A percentile compares a stretch with the other conserved stretches of the same genome.
phyloP scores from a whole-genome alignment of 164 flowering plant genomes.

The Sextonia rubra region DNA sequence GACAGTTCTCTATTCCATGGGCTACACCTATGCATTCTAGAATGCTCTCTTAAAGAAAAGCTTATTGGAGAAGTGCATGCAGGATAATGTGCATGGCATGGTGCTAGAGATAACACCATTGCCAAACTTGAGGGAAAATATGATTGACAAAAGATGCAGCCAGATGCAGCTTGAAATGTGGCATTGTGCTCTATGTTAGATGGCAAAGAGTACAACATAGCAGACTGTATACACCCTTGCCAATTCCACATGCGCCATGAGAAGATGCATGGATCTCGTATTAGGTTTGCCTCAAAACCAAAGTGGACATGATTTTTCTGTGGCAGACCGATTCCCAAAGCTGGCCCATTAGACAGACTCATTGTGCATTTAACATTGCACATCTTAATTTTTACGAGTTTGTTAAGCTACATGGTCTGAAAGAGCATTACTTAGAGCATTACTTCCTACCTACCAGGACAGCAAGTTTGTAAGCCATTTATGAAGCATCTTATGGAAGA shows the following conservation, averaged over 20 bases:
- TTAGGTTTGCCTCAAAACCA: background rate
- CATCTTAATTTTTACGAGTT: background rate
- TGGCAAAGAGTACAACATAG: background rate
- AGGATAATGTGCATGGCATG: too few species aligned
- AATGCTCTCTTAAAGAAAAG: too few species aligned
- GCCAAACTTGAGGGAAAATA: background rate
- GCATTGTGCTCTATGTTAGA: background rate
- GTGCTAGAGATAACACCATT: too few species aligned
- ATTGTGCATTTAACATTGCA: background rate
- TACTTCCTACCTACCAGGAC: background rate
- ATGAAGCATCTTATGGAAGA: background rate
- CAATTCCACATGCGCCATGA: background rate
- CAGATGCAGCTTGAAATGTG: background rate
- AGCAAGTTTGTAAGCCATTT: background rate
- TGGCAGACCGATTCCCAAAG: slow-evolving; percentile 2
- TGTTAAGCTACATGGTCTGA: background rate
- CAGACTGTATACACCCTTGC: too few species aligned
- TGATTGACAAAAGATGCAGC: background rate
- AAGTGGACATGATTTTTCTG: background rate
- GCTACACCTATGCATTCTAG: too few species aligned
- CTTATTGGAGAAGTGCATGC: too few species aligned
- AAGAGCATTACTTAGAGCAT: background rate
- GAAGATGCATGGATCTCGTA: slow-evolving; percentile 1
- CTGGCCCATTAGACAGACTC: background rate
- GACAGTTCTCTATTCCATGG: too few species aligned